phyloP scores from a whole-genome alignment of 78 protist genomes.

The Creolimax fragrantissima region DNA sequence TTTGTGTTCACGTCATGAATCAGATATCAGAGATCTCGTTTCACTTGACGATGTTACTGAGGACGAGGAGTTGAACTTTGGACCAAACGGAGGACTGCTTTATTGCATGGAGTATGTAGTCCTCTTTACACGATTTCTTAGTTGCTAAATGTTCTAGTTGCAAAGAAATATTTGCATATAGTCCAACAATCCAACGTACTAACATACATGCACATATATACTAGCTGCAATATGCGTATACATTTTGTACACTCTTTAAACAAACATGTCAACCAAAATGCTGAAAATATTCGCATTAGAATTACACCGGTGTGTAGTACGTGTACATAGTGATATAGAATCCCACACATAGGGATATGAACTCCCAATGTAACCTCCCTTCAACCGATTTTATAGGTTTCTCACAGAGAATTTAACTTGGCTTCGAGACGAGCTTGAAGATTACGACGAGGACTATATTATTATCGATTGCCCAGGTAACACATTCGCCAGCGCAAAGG shows the following conservation, averaged over 20 bases:
- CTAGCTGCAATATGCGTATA: too few relatives aligned
- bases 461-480: constrained; percentile 90
- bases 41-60: constrained; percentile 84
- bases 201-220: too few relatives aligned
- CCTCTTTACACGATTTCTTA: too few relatives aligned
- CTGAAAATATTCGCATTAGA: too few relatives aligned
- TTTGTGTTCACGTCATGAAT: background rate
- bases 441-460: constrained; percentile 87
- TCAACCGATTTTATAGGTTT: constrained; percentile 2
- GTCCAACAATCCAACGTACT: too few relatives aligned
- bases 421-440: constrained; percentile 79
- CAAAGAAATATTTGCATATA: too few relatives aligned
- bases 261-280: too few relatives aligned
- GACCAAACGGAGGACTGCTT: constrained; percentile 97
- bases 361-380: background rate
- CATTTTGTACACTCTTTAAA: too few relatives aligned
- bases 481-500: too few relatives aligned
- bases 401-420: constrained; percentile 72
- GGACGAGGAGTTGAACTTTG: constrained; percentile 59
- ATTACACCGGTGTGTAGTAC: too few relatives aligned
- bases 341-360: background rate
- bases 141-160: too few relatives aligned
- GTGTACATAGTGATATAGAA: background rate
- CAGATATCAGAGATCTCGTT: constrained; percentile 86
- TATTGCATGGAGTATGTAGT: constrained; percentile 80